Base-by-base conservation (phyloP, 305 asterid species). In the Fraxinus ornus region DNA sequence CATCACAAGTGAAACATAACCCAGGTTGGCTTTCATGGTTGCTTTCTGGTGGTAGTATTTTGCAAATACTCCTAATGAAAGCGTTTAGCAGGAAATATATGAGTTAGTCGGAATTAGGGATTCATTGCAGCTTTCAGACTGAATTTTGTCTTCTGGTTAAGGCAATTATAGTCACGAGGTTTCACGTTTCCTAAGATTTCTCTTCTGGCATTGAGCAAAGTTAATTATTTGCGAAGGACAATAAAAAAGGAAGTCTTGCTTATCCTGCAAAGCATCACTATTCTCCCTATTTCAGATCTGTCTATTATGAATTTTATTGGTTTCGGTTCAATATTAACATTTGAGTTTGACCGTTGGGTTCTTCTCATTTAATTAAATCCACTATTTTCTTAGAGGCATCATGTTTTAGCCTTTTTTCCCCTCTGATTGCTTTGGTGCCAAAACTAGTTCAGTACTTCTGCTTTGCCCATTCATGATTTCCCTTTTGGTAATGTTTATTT, bases 401-500 rank as follows among this genome's bases (percentile, higher is more conserved):
- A 30, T 13, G 39, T 49, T 21, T 44, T 77, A 28, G 30, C 24
- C 35, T 32, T 3, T 3, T 47, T 66, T 7, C n/a, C 13, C 52
- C 8, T 5, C 75, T 55, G 57, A 47, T 47, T 13, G 57, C 57
- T 47, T 47, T 47, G 57, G 71, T 70, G 30, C 64, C 57, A 62
- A 24, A 55, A 28, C 75, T 70, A 70, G 77, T 72, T 71, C 21
- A 19, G 35, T 76, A 21, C 13, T 37, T 44, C 15, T 78, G 47
- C 74, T 22, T 60, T 72, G 81, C 36, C 36, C 12, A 49, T 66
- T 60, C 35, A 36, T 64, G 44, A 60, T 12, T 47, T 85, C 57
- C 73, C 33, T 81, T 75, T 87, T 62, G 76, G 52, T 81, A 74
- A 55, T 24, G 28, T 49, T 35, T 35, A 72, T 72, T 72, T 33